Conservation (phyloP, 352 stramenopile species). For the Phytophthora quininea region DNA sequence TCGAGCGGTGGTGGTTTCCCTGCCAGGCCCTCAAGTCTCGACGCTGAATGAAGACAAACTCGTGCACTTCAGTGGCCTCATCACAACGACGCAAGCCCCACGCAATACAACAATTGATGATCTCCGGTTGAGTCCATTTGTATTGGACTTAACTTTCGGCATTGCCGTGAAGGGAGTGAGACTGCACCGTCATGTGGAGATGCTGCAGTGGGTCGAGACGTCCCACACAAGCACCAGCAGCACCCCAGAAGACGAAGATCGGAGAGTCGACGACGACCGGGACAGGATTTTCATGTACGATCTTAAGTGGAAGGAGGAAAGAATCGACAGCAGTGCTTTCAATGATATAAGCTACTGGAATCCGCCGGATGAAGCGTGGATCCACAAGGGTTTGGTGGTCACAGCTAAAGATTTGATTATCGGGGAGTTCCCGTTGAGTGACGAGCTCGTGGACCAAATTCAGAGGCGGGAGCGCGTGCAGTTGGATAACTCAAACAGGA, state of each 20-base stretch:
- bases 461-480: slow-evolving; percentile 56
- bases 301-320: slow-evolving; percentile 57
- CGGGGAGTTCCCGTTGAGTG: slow-evolving; percentile 60
- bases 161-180: slow-evolving; percentile 70
- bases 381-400: slow-evolving; percentile 32
- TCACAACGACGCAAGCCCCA: slow-evolving; percentile 39
- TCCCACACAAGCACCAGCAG: slow-evolving; percentile 60
- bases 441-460: slow-evolving; percentile 75
- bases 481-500: slow-evolving; percentile 47
- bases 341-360: slow-evolving; percentile 72
- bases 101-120: slow-evolving; percentile 14
- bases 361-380: slow-evolving; percentile 64
- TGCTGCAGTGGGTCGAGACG: slow-evolving; percentile 86
- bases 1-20: slow-evolving; percentile 30
- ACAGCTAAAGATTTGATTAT: slow-evolving; percentile 56
- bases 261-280: slow-evolving; percentile 48
- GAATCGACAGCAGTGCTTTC: slow-evolving; percentile 62
- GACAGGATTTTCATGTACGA: slow-evolving; percentile 82
- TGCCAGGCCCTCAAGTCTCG: slow-evolving; percentile 29
- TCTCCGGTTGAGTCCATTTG: slow-evolving; percentile 51
- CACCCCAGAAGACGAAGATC: slow-evolving; percentile 50
- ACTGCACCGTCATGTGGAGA: slow-evolving; percentile 71
- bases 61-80: slow-evolving; percentile 56
- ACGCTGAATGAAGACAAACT: slow-evolving; percentile 35
- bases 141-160: slow-evolving; percentile 65